Evolutionary conservation across 108 stramenopile species (phyloP).

Genomic region (Parietichytrium sp.): DNA sequence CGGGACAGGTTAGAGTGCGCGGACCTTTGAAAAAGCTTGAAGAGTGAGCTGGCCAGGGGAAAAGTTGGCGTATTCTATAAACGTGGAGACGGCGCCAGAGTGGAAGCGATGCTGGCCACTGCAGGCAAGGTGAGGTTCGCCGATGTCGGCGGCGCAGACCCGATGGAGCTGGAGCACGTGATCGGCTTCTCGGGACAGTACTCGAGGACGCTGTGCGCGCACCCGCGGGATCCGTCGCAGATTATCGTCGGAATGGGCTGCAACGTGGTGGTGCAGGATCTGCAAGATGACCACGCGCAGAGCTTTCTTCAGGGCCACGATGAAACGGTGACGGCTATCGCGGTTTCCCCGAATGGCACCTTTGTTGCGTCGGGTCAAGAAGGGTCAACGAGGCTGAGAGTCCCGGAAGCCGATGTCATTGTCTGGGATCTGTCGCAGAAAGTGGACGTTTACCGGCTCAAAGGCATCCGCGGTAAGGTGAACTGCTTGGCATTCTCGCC

Average conservation of each 20-base stretch:
- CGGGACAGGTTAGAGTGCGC: too few relatives aligned
- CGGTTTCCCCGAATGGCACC: conserved; percentile 26
- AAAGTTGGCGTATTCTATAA: too few relatives aligned
- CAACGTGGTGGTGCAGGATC: conserved; percentile 25
- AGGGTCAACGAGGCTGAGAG: not conserved
- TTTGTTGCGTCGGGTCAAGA: conserved; percentile 21
- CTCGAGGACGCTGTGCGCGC: not conserved
- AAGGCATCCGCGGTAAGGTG: not conserved
- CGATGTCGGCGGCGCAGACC: too few relatives aligned
- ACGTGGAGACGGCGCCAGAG: too few relatives aligned
- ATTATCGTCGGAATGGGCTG: not conserved
- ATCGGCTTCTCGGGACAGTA: conserved; percentile 24
- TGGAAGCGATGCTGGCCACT: too few relatives aligned
- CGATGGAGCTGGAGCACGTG: conserved; percentile 34
- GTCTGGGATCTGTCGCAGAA: conserved; percentile 28
- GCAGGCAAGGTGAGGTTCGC: too few relatives aligned
- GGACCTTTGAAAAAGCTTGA: too few relatives aligned
- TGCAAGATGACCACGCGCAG: conserved; percentile 22
- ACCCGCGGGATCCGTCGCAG: not conserved
- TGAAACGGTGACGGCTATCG: conserved; percentile 17
- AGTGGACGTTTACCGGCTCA: conserved; percentile 21
- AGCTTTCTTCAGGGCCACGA: conserved; percentile 33
- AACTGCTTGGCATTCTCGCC: not conserved
- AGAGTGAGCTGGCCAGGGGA: too few relatives aligned
- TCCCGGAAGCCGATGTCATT: not conserved